Percentiles rank a stretch among this genome's conserved stretches.
Conservation (phyloP, 352 stramenopile genomes). For the Phytopythium boreale region DNA sequence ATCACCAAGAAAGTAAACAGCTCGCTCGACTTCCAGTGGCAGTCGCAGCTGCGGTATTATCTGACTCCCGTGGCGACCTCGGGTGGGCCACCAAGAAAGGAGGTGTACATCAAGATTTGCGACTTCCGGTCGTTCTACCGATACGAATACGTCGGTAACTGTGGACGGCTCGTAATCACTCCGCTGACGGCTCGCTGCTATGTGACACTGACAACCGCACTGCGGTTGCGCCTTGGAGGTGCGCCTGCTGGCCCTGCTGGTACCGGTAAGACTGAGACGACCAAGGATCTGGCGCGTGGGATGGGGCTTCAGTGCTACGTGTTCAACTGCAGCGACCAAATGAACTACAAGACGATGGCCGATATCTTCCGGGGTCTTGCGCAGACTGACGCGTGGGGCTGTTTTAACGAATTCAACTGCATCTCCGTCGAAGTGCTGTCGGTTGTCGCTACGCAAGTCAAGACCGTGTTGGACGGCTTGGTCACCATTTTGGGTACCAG, state of each 20-base stretch:
- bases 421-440: conserved; percentile 96
- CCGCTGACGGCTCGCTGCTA: conserved; percentile 84
- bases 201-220: conserved; percentile 78
- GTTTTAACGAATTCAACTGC: conserved; percentile 97
- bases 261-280: conserved; percentile 87
- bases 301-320: conserved; percentile 84
- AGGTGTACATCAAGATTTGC: conserved; percentile 90
- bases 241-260: conserved; percentile 76
- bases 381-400: conserved; percentile 95
- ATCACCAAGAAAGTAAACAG: conserved; percentile 92
- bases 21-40: conserved; percentile 92
- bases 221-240: conserved; percentile 75
- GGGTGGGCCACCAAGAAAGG: conserved; percentile 31
- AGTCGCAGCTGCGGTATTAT: conserved; percentile 95
- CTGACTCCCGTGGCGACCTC: conserved; percentile 45
- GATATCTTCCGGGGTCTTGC: conserved; percentile 94
- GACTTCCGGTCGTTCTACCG: conserved; percentile 92
- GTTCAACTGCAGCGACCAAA: conserved; percentile 88
- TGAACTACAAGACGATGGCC: conserved; percentile 96
- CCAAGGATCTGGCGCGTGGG: conserved; percentile 73
- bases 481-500: conserved; percentile 12
- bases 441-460: conserved; percentile 96
- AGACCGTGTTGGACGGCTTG: conserved; percentile 93
- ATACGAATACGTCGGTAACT: conserved; percentile 97
- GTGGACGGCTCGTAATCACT: conserved; percentile 81